Conservation (phyloP, 345 rosid genomes). For the Erysimum cheiranthoides region DNA sequence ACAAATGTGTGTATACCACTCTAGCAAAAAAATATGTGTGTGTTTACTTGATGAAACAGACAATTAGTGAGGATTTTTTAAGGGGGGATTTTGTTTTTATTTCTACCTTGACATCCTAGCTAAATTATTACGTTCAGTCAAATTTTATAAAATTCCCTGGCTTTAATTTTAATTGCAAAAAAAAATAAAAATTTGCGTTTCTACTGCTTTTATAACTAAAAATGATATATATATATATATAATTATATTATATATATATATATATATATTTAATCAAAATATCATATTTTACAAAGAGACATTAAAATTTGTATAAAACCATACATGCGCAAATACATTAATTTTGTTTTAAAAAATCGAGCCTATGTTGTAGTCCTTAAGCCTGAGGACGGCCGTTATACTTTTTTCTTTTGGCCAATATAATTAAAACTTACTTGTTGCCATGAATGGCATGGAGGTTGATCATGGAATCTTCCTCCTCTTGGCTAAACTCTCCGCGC, state of each 20-base stretch:
- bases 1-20: not conserved
- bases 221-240: too few relatives aligned
- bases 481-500: slow-evolving; percentile 51
- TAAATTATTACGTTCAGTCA: not conserved
- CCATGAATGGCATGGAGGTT: slow-evolving; percentile 51
- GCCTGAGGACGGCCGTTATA: not conserved
- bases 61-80: not conserved
- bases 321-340: not conserved
- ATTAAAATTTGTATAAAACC: not conserved
- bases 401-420: too few relatives aligned
- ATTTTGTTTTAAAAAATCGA: not conserved
- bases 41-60: slow-evolving; percentile 1
- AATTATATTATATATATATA: too few relatives aligned
- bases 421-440: slow-evolving; percentile 46
- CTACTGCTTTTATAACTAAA: too few relatives aligned
- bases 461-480: slow-evolving; percentile 51
- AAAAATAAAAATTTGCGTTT: not conserved
- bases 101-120: not conserved
- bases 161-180: too few relatives aligned
- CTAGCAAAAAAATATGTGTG: too few relatives aligned
- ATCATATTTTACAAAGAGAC: not conserved
- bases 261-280: too few relatives aligned
- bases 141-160: too few relatives aligned
- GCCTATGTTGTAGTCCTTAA: not conserved
- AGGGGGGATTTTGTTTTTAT: not conserved